Base-by-base conservation (phyloP, 176 grass and related monocot genomes). In the Poa pratensis region DNA sequence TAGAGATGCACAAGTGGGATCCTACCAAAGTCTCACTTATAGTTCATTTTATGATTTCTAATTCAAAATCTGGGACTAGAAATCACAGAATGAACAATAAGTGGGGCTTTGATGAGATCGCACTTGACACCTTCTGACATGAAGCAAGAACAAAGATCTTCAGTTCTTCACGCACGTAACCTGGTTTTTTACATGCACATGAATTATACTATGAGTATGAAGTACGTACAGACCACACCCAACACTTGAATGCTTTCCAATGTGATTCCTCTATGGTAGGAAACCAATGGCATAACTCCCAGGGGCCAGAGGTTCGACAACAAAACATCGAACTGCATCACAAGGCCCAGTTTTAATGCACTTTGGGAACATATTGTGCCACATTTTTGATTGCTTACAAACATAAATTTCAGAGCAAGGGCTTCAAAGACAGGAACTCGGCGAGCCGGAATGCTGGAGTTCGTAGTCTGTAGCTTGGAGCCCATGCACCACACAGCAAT, bases 101-200 rank as follows among this genome's bases (percentile, higher is more conserved):
- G n/a, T n/a, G n/a, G n/a, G n/a, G n/a, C n/a, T n/a, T n/a, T n/a
- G n/a, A n/a, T n/a, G n/a, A n/a, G n/a, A n/a, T n/a, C n/a, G n/a
- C n/a, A n/a, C n/a, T n/a, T n/a, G n/a, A n/a, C n/a, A 64, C 35
- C 52, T 26, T 59, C 0, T 14, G 22, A 28, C 19, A 45, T 18
- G 11, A n/a, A 60, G 5, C 22, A 76, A 57, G 49, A 69, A 61
- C 27, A 5, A 60, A 73, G 19, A 27, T 62, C 46, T 52, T 52
- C 72, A 73, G 19, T 20, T 62, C 46, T 52, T 52, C 72, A 52
- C 72, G 48, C 48, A 75, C 75, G 70, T 63, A 65, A 2, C 75
- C 22, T 5, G 26, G 45, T 73, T 69, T 74, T 75, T 82, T 84
- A 86, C 83, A 90, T 19, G 83, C 64, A 75, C 55, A 74, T 62